Conservation (phyloP, 1,284 basidiomycete species). For the Ceratobasidium theobromae region DNA sequence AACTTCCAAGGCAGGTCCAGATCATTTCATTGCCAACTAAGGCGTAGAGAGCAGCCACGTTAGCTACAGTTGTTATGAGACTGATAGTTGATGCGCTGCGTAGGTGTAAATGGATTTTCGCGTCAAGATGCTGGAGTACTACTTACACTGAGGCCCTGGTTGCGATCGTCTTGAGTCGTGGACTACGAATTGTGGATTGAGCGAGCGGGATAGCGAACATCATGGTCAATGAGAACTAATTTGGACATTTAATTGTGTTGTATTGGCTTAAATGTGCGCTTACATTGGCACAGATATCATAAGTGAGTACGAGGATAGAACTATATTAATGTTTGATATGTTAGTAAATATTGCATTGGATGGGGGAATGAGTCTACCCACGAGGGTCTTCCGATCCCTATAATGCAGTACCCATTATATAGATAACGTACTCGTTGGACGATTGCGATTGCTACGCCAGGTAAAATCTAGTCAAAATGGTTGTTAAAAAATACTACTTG, state of each 20-base stretch:
- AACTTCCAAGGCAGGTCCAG: background rate
- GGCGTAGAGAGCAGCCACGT: background rate
- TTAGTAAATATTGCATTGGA: too few relatives aligned
- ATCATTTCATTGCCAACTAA: background rate
- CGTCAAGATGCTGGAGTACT: too few relatives aligned
- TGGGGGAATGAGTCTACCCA: background rate
- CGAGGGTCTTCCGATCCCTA: conserved; percentile 10
- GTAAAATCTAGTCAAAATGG: background rate
- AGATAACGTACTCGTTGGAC: background rate
- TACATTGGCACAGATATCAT: conserved; percentile 14
- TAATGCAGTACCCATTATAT: conserved; percentile 20
- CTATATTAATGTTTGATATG: too few relatives aligned
- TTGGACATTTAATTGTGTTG: too few relatives aligned
- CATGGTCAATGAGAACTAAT: conserved; percentile 8
- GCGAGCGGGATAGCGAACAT: conserved; percentile 10
- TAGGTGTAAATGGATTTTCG: too few relatives aligned
- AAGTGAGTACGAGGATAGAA: conserved; percentile 13
- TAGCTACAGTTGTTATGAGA: background rate
- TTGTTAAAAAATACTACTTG: background rate
- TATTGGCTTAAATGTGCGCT: background rate
- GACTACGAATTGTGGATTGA: conserved; percentile 7
- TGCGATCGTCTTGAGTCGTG: conserved; percentile 5
- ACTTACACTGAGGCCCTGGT: conserved; percentile 1
- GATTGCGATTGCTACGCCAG: background rate
- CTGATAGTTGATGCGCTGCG: background rate